A percentile compares a stretch with the other conserved stretches of the same genome.
phyloP scores from a whole-genome alignment of 2,329 filamentous ascomycete genomes.

The Saccharata proteae region DNA sequence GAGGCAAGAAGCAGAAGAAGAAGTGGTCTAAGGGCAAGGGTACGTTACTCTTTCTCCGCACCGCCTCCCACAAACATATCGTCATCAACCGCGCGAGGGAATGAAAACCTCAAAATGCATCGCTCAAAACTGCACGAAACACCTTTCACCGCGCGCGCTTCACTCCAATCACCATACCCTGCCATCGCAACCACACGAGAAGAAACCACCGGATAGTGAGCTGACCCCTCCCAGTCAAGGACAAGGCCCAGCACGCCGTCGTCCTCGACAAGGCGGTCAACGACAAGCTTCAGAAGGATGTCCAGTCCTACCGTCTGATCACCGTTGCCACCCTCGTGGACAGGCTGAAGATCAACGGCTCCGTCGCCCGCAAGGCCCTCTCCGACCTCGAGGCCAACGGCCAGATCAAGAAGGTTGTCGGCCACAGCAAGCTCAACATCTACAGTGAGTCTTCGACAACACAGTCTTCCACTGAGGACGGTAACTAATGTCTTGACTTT shows the following conservation, averaged over 20 bases:
- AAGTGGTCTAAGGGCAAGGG: constrained; percentile 59
- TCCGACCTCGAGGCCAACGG: constrained; percentile 95
- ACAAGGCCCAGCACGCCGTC: constrained; percentile 99
- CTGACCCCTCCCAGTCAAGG: constrained; percentile 65
- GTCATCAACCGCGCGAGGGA: neutral
- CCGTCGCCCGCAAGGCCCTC: constrained; percentile 79
- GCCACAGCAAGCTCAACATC: constrained; percentile 95
- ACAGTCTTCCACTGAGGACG: too few relatives aligned
- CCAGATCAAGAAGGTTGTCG: constrained; percentile 94
- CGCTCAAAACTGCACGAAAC: too few relatives aligned
- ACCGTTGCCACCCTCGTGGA: constrained; percentile 98
- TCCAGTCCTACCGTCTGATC: constrained; percentile 99
- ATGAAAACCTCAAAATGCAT: constrained; percentile 3
- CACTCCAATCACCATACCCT: neutral
- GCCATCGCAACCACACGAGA: constrained; percentile 2
- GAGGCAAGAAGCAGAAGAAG: constrained; percentile 73
- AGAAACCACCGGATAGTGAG: neutral
- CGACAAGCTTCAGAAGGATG: constrained; percentile 99
- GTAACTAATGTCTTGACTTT: neutral
- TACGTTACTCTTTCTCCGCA: constrained; percentile 24
- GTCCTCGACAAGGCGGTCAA: constrained; percentile 95
- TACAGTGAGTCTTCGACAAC: constrained; percentile 57
- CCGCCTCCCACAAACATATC: constrained; percentile 10
- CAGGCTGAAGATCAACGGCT: constrained; percentile 99
- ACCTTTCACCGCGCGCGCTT: neutral